Evolutionary conservation across 306 rosid genomes (phyloP).

Genomic region (Acacia crassicarpa): DNA sequence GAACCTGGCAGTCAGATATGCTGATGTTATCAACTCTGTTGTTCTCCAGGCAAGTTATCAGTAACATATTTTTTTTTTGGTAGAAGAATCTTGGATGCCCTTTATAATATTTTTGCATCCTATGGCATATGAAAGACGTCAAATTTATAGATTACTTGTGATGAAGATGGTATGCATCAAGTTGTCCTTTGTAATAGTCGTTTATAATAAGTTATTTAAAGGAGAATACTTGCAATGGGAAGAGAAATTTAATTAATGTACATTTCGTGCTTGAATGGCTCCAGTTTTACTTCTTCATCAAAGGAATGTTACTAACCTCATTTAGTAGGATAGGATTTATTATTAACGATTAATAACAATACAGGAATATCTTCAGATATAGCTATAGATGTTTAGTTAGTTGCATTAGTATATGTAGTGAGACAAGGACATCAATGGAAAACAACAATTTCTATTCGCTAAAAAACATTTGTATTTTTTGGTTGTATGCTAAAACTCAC

Average conservation of each 20-base stretch:
- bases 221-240: not conserved
- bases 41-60: conserved; percentile 80
- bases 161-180: conserved; percentile 3
- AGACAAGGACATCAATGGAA: not conserved
- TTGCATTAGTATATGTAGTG: not conserved
- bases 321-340: not conserved
- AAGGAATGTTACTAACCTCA: not conserved
- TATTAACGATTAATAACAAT: not conserved
- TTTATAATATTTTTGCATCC: not conserved
- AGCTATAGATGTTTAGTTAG: not conserved
- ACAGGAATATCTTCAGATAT: not conserved
- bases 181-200: not conserved
- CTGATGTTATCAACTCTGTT: conserved; percentile 85
- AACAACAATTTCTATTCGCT: not conserved
- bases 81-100: conserved; percentile 12
- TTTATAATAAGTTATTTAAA: not conserved
- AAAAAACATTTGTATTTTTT: not conserved
- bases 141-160: conserved; percentile 7
- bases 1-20: conserved; percentile 90
- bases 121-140: not conserved
- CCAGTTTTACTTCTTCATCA: not conserved
- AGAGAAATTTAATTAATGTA: not conserved
- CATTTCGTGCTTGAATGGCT: not conserved
- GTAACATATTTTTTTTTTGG: conserved; percentile 2
- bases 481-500: not conserved